Evolutionary conservation across 371 early-diverging fungal genomes (phyloP).

Genomic region (Basidiobolus meristosporus): DNA sequence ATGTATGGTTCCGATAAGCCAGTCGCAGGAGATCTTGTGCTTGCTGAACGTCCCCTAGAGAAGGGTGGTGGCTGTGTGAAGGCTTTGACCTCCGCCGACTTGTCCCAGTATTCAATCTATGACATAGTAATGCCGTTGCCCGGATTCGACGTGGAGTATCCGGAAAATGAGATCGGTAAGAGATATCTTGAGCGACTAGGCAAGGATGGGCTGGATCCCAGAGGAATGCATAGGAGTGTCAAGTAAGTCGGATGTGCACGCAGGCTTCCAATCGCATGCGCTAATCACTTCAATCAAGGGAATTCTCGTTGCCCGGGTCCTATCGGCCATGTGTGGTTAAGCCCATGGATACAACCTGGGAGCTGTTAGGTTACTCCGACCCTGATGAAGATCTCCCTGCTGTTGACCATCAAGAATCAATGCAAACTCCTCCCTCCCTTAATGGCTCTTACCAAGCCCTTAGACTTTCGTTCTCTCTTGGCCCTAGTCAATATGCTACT

Average conservation of each 20-base stretch:
- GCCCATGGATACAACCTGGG: constrained; percentile 12
- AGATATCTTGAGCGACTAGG: constrained; percentile 50
- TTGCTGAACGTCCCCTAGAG: too few species aligned
- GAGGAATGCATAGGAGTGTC: constrained; percentile 17
- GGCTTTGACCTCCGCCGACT: constrained; percentile 43
- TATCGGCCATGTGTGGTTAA: constrained; percentile 38
- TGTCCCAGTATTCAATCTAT: constrained; percentile 40
- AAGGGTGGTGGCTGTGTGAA: constrained; percentile 4
- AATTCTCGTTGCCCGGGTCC: constrained; percentile 45
- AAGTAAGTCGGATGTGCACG: constrained; percentile 10
- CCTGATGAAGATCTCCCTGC: constrained; percentile 18
- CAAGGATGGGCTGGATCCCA: constrained; percentile 36
- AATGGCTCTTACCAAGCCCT: constrained; percentile 54
- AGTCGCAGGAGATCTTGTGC: constrained; percentile 80
- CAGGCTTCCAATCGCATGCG: too few species aligned
- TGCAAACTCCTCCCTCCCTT: too few species aligned
- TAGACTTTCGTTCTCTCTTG: constrained; percentile 54
- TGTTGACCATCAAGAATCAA: neutral
- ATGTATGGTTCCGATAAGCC: constrained; percentile 41
- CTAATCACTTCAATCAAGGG: constrained; percentile 10
- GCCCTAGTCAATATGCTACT: constrained; percentile 85
- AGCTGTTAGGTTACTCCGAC: constrained; percentile 38
- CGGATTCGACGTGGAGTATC: constrained; percentile 59
- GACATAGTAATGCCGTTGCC: constrained; percentile 89
- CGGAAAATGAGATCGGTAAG: constrained; percentile 44